phyloP scores from a whole-genome alignment of 805 yeast genomes.

The Saturnispora bothae region DNA sequence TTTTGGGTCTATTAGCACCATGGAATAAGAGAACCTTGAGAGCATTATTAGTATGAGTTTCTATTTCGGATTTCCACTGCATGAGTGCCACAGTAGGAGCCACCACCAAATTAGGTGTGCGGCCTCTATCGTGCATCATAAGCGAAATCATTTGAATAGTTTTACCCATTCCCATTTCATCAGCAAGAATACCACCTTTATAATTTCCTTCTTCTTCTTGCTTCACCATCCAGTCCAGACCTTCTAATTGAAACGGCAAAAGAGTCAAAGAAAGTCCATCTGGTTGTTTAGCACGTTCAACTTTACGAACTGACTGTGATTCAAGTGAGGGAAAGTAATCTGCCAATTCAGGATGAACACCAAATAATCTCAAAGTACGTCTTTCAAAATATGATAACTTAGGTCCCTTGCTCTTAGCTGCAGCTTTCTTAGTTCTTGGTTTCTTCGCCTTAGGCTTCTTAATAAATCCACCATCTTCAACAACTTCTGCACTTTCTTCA shows the following conservation, averaged over 20 bases:
- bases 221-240: slow-evolving; percentile 74
- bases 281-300: slow-evolving; percentile 64
- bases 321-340: slow-evolving; percentile 61
- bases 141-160: slow-evolving; percentile 93
- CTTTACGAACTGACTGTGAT: slow-evolving; percentile 34
- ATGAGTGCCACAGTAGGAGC: slow-evolving; percentile 98
- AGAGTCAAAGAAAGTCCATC: slow-evolving; percentile 60
- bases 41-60: slow-evolving; percentile 64
- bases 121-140: slow-evolving; percentile 56
- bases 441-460: slow-evolving; percentile 9
- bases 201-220: slow-evolving; percentile 79
- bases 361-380: slow-evolving; percentile 56
- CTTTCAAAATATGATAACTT: slow-evolving; percentile 51
- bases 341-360: slow-evolving; percentile 67
- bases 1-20: slow-evolving; percentile 68
- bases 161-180: slow-evolving; percentile 99
- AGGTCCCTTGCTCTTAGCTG: slow-evolving; percentile 39
- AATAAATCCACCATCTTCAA: slow-evolving; percentile 29
- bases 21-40: slow-evolving; percentile 68
- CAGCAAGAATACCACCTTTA: slow-evolving; percentile 89
- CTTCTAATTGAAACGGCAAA: slow-evolving; percentile 89
- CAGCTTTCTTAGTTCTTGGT: slow-evolving; percentile 14
- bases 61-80: slow-evolving; percentile 96
- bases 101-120: slow-evolving; percentile 75
- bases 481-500: slow-evolving; percentile 35